Percentiles rank a stretch among this genome's conserved stretches.
Evolutionary conservation across 2,329 filamentous ascomycete genomes (phyloP).

Genomic region (Fonsecaea nubica): DNA sequence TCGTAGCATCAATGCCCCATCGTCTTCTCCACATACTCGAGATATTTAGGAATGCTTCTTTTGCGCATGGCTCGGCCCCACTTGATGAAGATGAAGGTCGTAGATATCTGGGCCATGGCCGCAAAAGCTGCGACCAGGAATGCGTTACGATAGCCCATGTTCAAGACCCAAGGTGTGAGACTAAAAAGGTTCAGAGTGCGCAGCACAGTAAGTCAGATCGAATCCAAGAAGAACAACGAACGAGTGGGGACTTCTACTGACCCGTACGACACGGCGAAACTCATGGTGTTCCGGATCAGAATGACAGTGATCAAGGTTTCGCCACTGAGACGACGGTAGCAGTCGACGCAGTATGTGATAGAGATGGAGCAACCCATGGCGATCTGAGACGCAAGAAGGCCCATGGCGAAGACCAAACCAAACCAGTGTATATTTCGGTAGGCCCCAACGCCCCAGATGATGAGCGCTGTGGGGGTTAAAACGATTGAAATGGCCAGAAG

Average conservation of each 20-base stretch:
- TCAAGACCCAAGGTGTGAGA: constrained; percentile 54
- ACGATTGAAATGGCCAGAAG: constrained; percentile 46
- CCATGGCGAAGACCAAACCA: constrained; percentile 58
- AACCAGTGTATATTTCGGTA: constrained; percentile 58
- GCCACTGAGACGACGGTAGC: constrained; percentile 56
- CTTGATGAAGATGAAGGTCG: constrained; percentile 56
- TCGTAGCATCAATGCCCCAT: too few relatives aligned
- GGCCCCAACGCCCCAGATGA: constrained; percentile 61
- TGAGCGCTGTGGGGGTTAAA: constrained; percentile 53
- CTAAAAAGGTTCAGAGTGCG: too few relatives aligned
- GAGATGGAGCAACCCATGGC: constrained; percentile 53
- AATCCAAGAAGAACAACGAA: too few relatives aligned
- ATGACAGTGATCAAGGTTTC: constrained; percentile 61
- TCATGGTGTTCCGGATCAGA: constrained; percentile 58
- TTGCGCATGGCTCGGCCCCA: constrained; percentile 46
- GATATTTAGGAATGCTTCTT: background rate
- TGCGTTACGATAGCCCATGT: constrained; percentile 52
- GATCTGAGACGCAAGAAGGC: constrained; percentile 53
- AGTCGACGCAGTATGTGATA: constrained; percentile 58
- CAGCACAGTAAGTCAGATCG: too few relatives aligned
- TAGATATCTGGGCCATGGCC: constrained; percentile 49
- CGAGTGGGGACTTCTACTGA: background rate
- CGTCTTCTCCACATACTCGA: background rate
- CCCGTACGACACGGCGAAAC: constrained; percentile 57
- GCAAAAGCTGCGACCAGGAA: constrained; percentile 53